These are phyloP conservation scores for Tulasnella calospora DNA, from an alignment of 768 basidiomycete genomes.

Conservation along the genomic window DNA sequence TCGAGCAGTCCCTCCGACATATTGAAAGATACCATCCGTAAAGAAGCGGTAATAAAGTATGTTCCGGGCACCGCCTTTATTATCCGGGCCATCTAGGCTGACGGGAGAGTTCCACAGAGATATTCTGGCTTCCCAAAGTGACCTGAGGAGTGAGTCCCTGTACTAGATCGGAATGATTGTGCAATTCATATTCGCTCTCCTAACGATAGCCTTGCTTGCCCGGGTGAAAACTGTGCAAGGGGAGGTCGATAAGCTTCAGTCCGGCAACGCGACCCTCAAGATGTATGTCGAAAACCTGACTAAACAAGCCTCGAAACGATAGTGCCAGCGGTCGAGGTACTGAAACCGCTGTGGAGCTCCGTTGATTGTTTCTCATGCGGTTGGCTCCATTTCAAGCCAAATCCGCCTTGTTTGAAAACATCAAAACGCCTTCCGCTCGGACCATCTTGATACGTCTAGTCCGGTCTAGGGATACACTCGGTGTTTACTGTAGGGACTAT, in stretches of 20 bases:
- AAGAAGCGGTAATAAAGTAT: conserved; percentile 73
- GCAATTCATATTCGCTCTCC: neutral
- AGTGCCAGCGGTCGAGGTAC: conserved; percentile 40
- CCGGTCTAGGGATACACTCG: neutral
- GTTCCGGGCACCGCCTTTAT: conserved; percentile 33
- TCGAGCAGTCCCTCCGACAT: conserved; percentile 41
- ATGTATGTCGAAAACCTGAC: conserved; percentile 89
- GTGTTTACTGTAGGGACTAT: neutral
- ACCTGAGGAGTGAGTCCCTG: conserved; percentile 58
- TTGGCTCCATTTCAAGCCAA: neutral
- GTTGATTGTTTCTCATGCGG: neutral
- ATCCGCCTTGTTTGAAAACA: neutral
- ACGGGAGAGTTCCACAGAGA: conserved; percentile 48
- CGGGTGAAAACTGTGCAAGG: conserved; percentile 65
- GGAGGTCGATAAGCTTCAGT: conserved; percentile 74
- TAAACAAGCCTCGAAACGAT: conserved; percentile 76
- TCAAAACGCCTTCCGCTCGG: neutral
- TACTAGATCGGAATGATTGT: neutral
- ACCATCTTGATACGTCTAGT: neutral
- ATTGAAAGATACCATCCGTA: conserved; percentile 68
- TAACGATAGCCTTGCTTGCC: conserved; percentile 54
- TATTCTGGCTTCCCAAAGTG: conserved; percentile 67
- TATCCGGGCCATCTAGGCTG: neutral
- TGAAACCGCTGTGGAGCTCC: neutral
- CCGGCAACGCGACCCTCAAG: conserved; percentile 76